Evolutionary conservation across 192 early-diverging fungal species (phyloP), one percentile per base, ranked within the genome.

Genomic region (Umbelopsis ramanniana): DNA sequence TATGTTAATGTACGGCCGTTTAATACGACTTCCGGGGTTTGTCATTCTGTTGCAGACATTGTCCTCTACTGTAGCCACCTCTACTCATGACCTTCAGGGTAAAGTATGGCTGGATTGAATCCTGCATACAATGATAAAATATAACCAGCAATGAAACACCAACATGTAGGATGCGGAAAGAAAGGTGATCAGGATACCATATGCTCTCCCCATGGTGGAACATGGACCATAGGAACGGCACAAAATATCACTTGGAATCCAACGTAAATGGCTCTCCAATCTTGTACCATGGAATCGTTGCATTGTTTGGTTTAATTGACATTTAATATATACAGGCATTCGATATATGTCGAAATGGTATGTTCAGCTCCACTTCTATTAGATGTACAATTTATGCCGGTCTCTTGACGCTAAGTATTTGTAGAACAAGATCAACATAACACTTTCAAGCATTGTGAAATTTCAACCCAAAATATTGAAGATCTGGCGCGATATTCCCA

Each of bases 221-320:
- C 26, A 63, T 63, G 57, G 57, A 63, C 1, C 15, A 38, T 37
- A 19, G 29, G 33, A 17, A 63, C 57, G 15, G 14, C 33, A 33
- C 57, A 63, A 6, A 63, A 63, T 26, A 63, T 63, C 15, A 63
- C 57, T 37, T 63, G 57, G 57, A 63, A 63, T 33, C 57, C 57
- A 63, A 63, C 6, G 57, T 63, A 63, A 63, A 10, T 54, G 6
- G 11, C 11, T 5, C 40, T 43, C 40, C 6, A 22, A 26, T 6
- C 3, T 22, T 24, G 8, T 54, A 22, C 53, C 11, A 22, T 54
- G 52, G 26, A 24, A 26, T 3, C 15, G n/a, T 29, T 54, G 8
- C 6, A 22, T 17, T 12, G 11, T 2, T 63, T 29, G 33, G 19
- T 38, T 24, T 6, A 2, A 37, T 29, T 35, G 26, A 63, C 21